Conservation (phyloP, 1,139 yeast genomes). For the Scheffersomyces titani region DNA sequence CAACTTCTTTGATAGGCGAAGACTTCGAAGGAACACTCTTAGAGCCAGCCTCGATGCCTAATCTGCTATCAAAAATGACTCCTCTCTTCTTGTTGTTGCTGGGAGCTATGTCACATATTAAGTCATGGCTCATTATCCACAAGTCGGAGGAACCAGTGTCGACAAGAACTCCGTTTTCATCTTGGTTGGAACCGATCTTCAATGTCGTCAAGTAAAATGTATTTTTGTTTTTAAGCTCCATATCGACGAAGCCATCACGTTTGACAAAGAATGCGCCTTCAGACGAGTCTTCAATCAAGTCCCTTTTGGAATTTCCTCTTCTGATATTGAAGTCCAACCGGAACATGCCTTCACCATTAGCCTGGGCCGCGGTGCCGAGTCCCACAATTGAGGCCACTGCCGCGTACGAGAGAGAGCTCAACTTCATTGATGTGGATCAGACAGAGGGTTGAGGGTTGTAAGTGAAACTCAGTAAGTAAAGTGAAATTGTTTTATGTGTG, state of each 20-base stretch:
- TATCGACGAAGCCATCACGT: constrained; percentile 37
- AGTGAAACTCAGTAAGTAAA: neutral
- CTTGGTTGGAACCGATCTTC: constrained; percentile 33
- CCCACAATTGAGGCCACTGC: neutral
- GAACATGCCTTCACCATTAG: constrained; percentile 5
- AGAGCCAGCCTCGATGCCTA: neutral
- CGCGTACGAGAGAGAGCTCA: neutral
- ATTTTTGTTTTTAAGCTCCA: constrained; percentile 43
- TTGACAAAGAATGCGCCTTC: constrained; percentile 20
- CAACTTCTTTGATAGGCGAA: neutral
- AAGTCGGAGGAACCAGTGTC: constrained; percentile 52
- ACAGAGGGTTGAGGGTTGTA: neutral
- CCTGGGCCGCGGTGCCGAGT: neutral
- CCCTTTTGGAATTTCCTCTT: constrained; percentile 12
- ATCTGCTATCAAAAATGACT: neutral
- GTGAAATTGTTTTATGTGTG: neutral
- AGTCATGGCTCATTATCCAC: constrained; percentile 43
- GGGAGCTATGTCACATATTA: constrained; percentile 19
- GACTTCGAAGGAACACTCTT: neutral
- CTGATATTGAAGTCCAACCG: constrained; percentile 14
- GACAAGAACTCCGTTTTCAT: constrained; percentile 33
- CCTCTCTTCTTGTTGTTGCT: constrained; percentile 1
- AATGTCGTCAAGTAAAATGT: constrained; percentile 52
- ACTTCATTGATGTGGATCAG: neutral
- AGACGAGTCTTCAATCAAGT: constrained; percentile 1